Evolutionary conservation across 805 yeast genomes (phyloP), one percentile per base, ranked within the genome.

Genomic region (Suhomyces sp.): DNA sequence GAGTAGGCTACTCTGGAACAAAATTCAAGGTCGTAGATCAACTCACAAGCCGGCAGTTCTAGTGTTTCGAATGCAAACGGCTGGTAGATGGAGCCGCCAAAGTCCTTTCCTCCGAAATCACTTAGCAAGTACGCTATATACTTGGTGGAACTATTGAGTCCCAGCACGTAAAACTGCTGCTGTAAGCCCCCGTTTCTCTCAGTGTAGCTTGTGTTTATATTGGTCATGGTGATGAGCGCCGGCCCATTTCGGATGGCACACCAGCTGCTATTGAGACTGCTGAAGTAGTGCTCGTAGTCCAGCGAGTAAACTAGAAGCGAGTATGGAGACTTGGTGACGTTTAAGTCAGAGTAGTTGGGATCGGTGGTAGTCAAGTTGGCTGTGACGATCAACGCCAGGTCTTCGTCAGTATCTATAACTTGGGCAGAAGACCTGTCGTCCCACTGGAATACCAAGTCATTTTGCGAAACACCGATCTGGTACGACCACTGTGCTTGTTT

Each of bases 1-100:
- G 96, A 79, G 68, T 92, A 93, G 1, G 97, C 94, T 21, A 93
- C 96, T 44, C 82, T 80, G 27, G 76, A 67, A 67, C 99, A 93
- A 61, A 91, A 91, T 2, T 81, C 84, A 53, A 93, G 73, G 53
- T 82, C 87, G 64, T 81, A 89, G 15, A 91, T 80, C 46, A 92
- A 69, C 53, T 86, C 81, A 65, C 99, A 93, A 1, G 88, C 79
- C 17, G 73, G 71, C 2, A 76, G 63, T 22, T 66, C 67, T 66
- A 80, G 67, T 1, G 89, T 82, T 40, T 80, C 77, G 53, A 93
- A 88, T 35, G 67, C 65, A 41, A 86, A 77, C 9, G 78, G 77
- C 6, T 72, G 65, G 60, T 81, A 88, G 0, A 88, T 75, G 3
- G 83, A 77, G 5, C 96, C 96, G 4, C 96, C 93, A 33, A 66